phyloP scores from a whole-genome alignment of 163 green algal species.

The Scenedesmus sp. region DNA sequence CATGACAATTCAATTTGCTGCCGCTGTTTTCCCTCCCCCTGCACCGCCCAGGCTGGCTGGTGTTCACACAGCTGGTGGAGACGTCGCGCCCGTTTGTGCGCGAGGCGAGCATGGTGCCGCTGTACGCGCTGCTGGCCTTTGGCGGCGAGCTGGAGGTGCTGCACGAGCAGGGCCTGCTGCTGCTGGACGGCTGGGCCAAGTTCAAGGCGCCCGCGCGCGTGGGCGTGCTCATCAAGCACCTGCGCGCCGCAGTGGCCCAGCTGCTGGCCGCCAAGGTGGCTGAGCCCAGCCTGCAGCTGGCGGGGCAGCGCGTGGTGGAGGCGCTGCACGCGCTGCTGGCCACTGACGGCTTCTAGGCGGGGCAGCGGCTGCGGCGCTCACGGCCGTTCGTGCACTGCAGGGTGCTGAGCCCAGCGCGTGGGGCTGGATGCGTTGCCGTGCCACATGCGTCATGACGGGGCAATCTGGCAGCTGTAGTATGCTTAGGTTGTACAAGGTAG shows the following conservation, averaged over 20 bases:
- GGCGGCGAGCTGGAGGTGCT: conserved; percentile 82
- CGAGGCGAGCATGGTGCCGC: conserved; percentile 80
- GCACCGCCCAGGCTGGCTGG: conserved; percentile 81
- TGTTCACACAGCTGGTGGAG: conserved; percentile 87
- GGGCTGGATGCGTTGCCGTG: too few species aligned
- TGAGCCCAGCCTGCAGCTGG: conserved; percentile 66
- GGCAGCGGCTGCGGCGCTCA: too few species aligned
- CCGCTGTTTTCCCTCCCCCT: background rate
- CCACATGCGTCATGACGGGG: too few species aligned
- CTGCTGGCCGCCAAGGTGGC: conserved; percentile 80
- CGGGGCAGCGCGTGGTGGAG: conserved; percentile 56
- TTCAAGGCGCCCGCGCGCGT: conserved; percentile 78
- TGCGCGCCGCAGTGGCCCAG: conserved; percentile 74
- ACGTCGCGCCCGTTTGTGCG: conserved; percentile 63
- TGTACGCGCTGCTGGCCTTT: conserved; percentile 94
- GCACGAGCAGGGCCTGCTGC: conserved; percentile 78
- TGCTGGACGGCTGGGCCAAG: conserved; percentile 87
- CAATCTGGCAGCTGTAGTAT: too few species aligned
- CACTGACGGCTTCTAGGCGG: conserved; percentile 76
- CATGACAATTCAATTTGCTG: background rate
- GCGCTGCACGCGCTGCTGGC: conserved; percentile 75
- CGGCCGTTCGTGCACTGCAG: too few species aligned
- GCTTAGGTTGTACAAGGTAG: too few species aligned
- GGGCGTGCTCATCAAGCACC: conserved; percentile 76
- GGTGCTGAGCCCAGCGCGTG: too few species aligned